Evolutionary conservation across 306 rosid species (phyloP).

Genomic region (Quercus engelmannii): DNA sequence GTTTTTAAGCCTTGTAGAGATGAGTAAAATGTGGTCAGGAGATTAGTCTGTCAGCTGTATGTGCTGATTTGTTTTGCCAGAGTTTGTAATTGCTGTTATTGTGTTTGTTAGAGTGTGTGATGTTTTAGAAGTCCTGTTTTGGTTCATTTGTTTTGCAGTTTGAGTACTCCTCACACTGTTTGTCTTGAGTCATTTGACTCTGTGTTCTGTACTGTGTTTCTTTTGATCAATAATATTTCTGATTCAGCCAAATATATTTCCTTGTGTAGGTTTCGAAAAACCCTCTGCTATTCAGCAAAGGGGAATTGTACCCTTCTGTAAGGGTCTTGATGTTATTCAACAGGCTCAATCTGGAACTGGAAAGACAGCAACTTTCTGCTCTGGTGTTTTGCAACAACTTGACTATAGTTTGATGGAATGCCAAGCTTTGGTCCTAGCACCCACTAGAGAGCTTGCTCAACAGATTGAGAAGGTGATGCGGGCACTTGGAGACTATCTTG

Average conservation of each 20-base stretch:
- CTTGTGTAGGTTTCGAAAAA: conserved; percentile 63
- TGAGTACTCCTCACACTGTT: no score
- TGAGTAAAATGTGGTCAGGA: no score
- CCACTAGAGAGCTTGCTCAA: conserved; percentile 80
- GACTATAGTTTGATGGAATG: conserved; percentile 58
- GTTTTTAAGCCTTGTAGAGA: no score
- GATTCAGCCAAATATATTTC: not conserved
- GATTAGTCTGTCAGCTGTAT: no score
- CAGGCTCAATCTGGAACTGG: conserved; percentile 90
- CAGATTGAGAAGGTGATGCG: conserved; percentile 90
- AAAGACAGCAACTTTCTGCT: conserved; percentile 79
- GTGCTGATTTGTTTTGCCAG: no score
- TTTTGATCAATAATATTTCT: no score
- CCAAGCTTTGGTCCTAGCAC: conserved; percentile 76
- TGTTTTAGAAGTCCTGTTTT: no score
- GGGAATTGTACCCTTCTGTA: conserved; percentile 73
- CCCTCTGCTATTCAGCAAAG: conserved; percentile 86
- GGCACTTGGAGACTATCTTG: conserved; percentile 77
- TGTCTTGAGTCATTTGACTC: no score
- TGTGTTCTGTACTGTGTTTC: no score
- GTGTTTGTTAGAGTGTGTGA: no score
- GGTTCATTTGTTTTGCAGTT: no score
- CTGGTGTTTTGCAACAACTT: conserved; percentile 73
- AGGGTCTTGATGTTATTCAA: conserved; percentile 82
- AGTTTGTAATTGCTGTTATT: no score